phyloP scores from a whole-genome alignment of 306 rosid genomes.

The Betula pendula region DNA sequence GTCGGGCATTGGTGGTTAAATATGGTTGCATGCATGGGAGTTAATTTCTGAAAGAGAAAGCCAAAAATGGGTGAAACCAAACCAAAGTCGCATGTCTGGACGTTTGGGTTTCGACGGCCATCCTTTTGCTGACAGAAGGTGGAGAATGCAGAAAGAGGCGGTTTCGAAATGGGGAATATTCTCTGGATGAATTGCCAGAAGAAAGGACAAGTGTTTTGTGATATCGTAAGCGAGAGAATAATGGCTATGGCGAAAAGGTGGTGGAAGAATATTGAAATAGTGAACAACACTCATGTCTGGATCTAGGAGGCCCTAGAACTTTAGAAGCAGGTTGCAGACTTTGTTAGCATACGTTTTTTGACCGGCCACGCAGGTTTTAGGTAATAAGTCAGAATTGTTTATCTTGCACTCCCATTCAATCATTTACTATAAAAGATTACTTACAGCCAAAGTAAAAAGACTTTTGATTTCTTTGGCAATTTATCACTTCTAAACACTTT shows the following conservation, averaged over 20 bases:
- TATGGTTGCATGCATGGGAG: slow-evolving; percentile 15
- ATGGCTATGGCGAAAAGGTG: slow-evolving; percentile 6
- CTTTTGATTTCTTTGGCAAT: too few relatives aligned
- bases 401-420: too few relatives aligned
- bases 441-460: too few relatives aligned
- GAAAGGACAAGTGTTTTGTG: slow-evolving; percentile 22
- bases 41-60: too few relatives aligned
- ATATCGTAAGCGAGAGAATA: slow-evolving; percentile 25
- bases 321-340: neutral
- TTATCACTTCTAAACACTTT: too few relatives aligned
- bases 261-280: neutral
- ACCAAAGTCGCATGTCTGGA: slow-evolving; percentile 8
- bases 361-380: neutral
- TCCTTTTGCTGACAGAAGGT: slow-evolving; percentile 7
- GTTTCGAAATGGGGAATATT: slow-evolving; percentile 41
- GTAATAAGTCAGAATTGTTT: neutral
- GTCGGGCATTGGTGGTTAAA: slow-evolving; percentile 28
- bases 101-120: slow-evolving; percentile 14
- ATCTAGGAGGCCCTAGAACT: too few relatives aligned
- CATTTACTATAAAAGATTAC: too few relatives aligned
- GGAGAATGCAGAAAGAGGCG: slow-evolving; percentile 13
- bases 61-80: slow-evolving; percentile 31
- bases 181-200: slow-evolving; percentile 25
- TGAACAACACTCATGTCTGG: too few relatives aligned
- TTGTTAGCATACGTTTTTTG: neutral